A percentile compares a stretch with the other conserved stretches of the same genome.
These are phyloP conservation scores for Shiraia bambusicola DNA, from an alignment of 2,329 filamentous ascomycete genomes.

Conservation along the genomic window DNA sequence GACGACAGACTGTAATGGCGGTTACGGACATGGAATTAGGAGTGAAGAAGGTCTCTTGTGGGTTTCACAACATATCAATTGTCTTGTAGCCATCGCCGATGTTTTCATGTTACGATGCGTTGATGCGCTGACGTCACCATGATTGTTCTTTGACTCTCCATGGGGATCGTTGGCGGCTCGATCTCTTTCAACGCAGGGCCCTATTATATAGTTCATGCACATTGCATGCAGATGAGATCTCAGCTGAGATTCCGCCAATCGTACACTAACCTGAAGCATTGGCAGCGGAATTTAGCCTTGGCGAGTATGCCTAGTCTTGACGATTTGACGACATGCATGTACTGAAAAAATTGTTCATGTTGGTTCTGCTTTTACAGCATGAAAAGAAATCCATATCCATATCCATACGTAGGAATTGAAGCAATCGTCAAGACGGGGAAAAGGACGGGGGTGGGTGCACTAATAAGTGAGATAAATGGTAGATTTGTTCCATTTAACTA, in stretches of 20 bases:
- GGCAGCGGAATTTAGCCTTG: slow-evolving; percentile 1
- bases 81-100: slow-evolving; percentile 19
- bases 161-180: slow-evolving; percentile 1
- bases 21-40: slow-evolving; percentile 23
- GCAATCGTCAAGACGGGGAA: too few species aligned
- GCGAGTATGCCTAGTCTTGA: slow-evolving; percentile 7
- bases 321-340: too few species aligned
- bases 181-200: background rate
- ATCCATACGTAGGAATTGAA: too few species aligned
- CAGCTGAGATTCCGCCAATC: background rate
- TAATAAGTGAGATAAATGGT: too few species aligned
- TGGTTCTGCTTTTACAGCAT: too few species aligned
- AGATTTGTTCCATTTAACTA: too few species aligned
- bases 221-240: background rate
- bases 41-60: slow-evolving; percentile 1
- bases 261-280: too few species aligned
- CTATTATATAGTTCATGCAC: too few species aligned
- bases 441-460: too few species aligned
- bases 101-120: slow-evolving; percentile 14
- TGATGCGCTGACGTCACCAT: slow-evolving; percentile 12
- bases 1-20: slow-evolving; percentile 25
- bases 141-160: slow-evolving; percentile 5
- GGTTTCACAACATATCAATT: slow-evolving; percentile 7
- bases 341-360: too few species aligned
- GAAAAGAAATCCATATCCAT: too few species aligned